Conservation (phyloP, 2,329 filamentous ascomycete genomes). For the Didymella lethalis region DNA sequence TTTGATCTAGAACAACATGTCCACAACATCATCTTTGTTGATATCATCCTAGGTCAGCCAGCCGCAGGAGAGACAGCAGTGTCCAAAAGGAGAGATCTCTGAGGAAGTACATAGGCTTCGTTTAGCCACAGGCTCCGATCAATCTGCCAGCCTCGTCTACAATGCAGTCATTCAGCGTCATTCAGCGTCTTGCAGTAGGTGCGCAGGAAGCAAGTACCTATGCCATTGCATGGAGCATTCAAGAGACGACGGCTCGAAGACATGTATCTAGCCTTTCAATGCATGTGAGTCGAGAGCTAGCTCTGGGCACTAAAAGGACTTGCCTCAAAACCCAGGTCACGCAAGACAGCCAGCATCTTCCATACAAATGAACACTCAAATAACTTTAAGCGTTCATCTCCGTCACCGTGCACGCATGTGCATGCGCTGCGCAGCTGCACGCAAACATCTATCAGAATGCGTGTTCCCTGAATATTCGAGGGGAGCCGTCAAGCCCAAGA, state of each 20-base stretch:
- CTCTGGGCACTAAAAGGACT: not conserved
- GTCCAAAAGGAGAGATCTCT: no score
- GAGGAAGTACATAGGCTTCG: not conserved
- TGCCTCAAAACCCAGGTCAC: not conserved
- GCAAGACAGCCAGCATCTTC: not conserved
- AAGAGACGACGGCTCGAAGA: not conserved
- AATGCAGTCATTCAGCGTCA: not conserved
- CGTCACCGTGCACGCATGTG: not conserved
- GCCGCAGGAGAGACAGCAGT: not conserved
- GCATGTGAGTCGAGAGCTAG: not conserved
- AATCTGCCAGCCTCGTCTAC: not conserved
- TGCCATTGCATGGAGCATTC: not conserved
- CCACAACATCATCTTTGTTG: conserved; percentile 10
- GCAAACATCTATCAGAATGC: not conserved
- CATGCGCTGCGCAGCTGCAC: conserved; percentile 5
- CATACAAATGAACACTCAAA: not conserved
- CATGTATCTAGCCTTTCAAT: not conserved
- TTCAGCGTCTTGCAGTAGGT: not conserved
- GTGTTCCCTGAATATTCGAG: conserved; percentile 3
- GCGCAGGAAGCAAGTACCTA: not conserved
- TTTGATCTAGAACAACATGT: conserved; percentile 7
- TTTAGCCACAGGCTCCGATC: not conserved
- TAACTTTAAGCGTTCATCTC: not conserved
- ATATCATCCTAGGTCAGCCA: not conserved
- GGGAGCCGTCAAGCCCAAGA: conserved; percentile 1